Percentiles rank a stretch among this genome's conserved stretches.
Evolutionary conservation across 768 basidiomycete species (phyloP).

Genomic region (Mycena maculata): DNA sequence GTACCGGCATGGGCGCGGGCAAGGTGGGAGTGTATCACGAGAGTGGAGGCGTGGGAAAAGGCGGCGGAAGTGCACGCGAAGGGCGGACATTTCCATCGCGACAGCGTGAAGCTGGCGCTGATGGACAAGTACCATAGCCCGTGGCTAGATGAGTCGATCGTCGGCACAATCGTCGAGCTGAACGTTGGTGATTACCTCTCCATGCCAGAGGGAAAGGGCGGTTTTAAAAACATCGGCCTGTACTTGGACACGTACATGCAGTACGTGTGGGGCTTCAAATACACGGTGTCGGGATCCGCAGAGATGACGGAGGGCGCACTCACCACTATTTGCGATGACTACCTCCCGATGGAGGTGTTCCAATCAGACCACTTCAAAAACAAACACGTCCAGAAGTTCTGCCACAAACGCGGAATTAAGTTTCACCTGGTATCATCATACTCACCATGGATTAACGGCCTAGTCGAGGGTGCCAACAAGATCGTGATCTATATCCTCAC

Average conservation of each 20-base stretch:
- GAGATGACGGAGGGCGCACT: conserved; percentile 13
- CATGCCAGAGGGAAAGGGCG: conserved; percentile 37
- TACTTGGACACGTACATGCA: conserved; percentile 34
- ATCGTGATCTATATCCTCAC: conserved; percentile 35
- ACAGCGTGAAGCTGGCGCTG: conserved; percentile 34
- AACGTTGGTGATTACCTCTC: conserved; percentile 44
- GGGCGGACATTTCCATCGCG: conserved; percentile 40
- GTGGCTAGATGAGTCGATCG: conserved; percentile 36
- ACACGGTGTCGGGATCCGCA: background rate
- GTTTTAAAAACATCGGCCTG: conserved; percentile 33
- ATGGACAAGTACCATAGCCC: conserved; percentile 35
- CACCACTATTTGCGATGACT: conserved; percentile 31
- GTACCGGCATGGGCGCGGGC: background rate
- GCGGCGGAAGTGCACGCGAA: conserved; percentile 19
- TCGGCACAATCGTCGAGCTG: conserved; percentile 41
- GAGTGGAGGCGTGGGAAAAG: conserved; percentile 5
- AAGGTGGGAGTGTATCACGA: conserved; percentile 21
- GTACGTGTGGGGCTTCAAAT: conserved; percentile 41
- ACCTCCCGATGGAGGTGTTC: conserved; percentile 31
- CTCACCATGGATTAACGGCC: conserved; percentile 45
- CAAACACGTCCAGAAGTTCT: conserved; percentile 29
- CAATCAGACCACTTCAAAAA: conserved; percentile 42
- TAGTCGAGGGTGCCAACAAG: conserved; percentile 41
- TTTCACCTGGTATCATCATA: conserved; percentile 34
- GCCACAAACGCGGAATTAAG: conserved; percentile 23